Conservation (phyloP, 306 rosid species). For the Rosa multiflora region DNA sequence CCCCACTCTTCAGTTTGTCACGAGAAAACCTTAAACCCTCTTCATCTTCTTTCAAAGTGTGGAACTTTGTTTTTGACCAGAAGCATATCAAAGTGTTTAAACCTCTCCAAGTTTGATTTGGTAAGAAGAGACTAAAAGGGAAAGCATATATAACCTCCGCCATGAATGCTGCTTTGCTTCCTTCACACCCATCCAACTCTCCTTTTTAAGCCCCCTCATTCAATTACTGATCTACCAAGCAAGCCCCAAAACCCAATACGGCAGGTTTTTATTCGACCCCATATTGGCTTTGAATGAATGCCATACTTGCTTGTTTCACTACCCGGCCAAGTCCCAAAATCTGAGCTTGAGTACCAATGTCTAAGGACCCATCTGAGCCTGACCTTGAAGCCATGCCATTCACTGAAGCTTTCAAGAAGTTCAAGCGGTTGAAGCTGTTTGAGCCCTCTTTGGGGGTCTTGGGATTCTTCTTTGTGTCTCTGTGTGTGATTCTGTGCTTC, state of each 20-base stretch:
- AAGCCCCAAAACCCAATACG: conserved; percentile 18
- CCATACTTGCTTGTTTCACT: neutral
- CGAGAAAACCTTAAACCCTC: neutral
- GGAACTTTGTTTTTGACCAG: neutral
- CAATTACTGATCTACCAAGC: conserved; percentile 56
- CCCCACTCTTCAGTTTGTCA: neutral
- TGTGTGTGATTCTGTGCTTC: conserved; percentile 46
- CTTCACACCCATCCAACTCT: conserved; percentile 50
- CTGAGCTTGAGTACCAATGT: conserved; percentile 38
- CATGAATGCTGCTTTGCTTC: conserved; percentile 79
- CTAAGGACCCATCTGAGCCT: conserved; percentile 31
- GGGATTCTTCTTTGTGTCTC: conserved; percentile 57
- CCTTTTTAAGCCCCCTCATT: conserved; percentile 13
- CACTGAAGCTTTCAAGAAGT: conserved; percentile 43
- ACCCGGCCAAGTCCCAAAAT: conserved; percentile 17
- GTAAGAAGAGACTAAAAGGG: conserved; percentile 6
- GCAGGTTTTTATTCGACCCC: neutral
- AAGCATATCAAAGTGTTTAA: neutral
- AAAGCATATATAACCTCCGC: conserved; percentile 24
- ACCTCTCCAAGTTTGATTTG: conserved; percentile 1
- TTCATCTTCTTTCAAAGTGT: neutral
- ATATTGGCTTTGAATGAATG: neutral
- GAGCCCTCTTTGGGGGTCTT: conserved; percentile 68
- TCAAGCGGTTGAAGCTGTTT: conserved; percentile 52
- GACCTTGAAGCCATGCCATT: conserved; percentile 49